Evolutionary conservation across 1,139 yeast genomes (phyloP).

Genomic region (Hyphopichia burtonii): DNA sequence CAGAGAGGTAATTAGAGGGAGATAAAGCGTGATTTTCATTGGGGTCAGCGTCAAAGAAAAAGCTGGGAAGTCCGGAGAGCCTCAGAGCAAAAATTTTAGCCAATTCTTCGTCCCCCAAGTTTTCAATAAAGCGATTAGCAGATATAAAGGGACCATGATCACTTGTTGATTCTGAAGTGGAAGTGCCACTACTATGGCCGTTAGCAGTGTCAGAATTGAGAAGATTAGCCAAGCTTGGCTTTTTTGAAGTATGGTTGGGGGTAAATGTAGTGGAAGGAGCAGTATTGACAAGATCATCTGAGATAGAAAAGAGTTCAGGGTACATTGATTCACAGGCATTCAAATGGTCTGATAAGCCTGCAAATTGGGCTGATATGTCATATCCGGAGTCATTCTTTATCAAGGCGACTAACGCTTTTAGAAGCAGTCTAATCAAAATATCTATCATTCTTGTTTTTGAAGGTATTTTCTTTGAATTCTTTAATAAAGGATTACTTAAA

Average conservation of each 20-base stretch:
- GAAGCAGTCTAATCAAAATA: slow-evolving; percentile 16
- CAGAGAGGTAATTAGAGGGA: no score
- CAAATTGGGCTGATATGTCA: slow-evolving; percentile 11
- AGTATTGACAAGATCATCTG: neutral
- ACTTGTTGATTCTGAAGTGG: no score
- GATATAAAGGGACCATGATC: neutral
- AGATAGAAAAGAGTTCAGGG: slow-evolving; percentile 17
- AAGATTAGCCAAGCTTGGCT: neutral
- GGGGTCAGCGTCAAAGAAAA: neutral
- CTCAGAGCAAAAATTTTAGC: neutral
- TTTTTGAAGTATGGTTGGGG: no score
- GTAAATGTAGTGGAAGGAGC: neutral
- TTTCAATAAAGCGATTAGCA: neutral
- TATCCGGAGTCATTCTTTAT: slow-evolving; percentile 10
- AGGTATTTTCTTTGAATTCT: neutral
- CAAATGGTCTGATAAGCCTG: slow-evolving; percentile 18
- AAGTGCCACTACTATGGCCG: no score
- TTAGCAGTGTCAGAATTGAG: neutral
- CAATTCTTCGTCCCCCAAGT: slow-evolving; percentile 1
- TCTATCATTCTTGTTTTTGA: slow-evolving; percentile 9
- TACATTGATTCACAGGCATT: slow-evolving; percentile 13
- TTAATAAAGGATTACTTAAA: neutral
- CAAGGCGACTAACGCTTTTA: slow-evolving; percentile 17
- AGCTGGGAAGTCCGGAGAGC: neutral
- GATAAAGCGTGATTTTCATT: no score